Percentiles rank a stretch among this genome's conserved stretches.
These are phyloP conservation scores for Citrullus mucosospermus DNA, from an alignment of 306 rosid genomes.

Conservation along the genomic window DNA sequence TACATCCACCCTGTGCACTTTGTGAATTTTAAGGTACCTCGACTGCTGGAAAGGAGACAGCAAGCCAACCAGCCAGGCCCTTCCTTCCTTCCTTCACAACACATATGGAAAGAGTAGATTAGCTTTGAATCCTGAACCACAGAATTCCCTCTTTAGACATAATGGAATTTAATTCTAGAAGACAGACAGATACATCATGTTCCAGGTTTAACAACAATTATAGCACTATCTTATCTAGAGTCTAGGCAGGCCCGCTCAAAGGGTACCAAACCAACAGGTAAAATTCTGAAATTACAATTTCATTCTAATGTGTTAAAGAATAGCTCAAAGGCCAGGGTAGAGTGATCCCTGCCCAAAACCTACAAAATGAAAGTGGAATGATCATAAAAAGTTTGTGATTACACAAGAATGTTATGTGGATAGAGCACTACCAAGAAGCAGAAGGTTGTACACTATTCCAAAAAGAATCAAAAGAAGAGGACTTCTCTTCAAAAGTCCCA, in stretches of 20 bases:
- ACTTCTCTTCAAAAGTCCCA: not conserved
- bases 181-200: not conserved
- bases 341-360: not conserved
- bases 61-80: constrained; percentile 9
- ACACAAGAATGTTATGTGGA: not conserved
- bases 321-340: not conserved
- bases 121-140: not conserved
- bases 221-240: not conserved
- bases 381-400: not conserved
- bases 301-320: not conserved
- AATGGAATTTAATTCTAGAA: not conserved
- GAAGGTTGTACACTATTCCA: not conserved
- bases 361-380: not conserved
- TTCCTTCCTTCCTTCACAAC: not conserved
- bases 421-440: not conserved
- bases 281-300: not conserved
- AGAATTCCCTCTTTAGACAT: not conserved
- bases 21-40: constrained; percentile 17
- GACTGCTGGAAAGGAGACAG: constrained; percentile 10
- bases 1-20: not conserved
- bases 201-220: not conserved
- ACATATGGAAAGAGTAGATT: not conserved
- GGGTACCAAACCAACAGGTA: not conserved
- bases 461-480: not conserved
- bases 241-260: not conserved